Evolutionary conservation across 208 protist species (phyloP).

Genomic region (Crithidia brevicula): DNA sequence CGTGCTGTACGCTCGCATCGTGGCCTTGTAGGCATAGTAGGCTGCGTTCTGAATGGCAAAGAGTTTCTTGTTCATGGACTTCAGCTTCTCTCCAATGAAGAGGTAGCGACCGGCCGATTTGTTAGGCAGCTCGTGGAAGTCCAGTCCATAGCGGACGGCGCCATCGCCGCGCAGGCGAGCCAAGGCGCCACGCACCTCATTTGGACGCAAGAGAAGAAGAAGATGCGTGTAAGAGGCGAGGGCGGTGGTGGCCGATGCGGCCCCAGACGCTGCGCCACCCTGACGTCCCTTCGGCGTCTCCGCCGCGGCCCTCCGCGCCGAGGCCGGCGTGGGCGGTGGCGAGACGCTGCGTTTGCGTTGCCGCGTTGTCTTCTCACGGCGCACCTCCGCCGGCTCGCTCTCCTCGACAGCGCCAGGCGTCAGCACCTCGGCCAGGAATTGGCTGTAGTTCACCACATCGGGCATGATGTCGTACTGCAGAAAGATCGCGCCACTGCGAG

Average conservation of each 20-base stretch:
- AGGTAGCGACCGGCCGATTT: constrained; percentile 37
- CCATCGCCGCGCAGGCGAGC: constrained; percentile 29
- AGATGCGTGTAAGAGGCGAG: constrained; percentile 43
- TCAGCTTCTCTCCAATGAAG: constrained; percentile 58
- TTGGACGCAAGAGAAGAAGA: constrained; percentile 63
- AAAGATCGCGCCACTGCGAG: constrained; percentile 47
- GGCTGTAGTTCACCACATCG: constrained; percentile 63
- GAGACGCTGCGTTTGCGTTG: constrained; percentile 45
- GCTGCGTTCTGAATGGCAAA: constrained; percentile 64
- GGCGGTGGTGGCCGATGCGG: background rate
- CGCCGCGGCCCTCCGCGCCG: background rate
- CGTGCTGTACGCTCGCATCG: constrained; percentile 72
- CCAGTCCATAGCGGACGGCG: constrained; percentile 27
- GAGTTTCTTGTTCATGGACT: constrained; percentile 62
- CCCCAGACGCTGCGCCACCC: background rate
- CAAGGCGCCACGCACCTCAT: constrained; percentile 53
- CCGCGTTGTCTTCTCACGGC: constrained; percentile 21
- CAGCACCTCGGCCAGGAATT: constrained; percentile 63
- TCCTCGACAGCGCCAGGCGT: constrained; percentile 28
- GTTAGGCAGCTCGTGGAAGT: constrained; percentile 24
- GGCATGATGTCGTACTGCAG: constrained; percentile 71
- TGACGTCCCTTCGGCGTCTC: no score
- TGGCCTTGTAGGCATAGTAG: constrained; percentile 65
- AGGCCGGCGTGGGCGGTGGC: constrained; percentile 16
- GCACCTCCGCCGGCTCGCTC: constrained; percentile 5